Conservation (phyloP, 352 stramenopile genomes). For the Salisapilia sapeloensis region DNA sequence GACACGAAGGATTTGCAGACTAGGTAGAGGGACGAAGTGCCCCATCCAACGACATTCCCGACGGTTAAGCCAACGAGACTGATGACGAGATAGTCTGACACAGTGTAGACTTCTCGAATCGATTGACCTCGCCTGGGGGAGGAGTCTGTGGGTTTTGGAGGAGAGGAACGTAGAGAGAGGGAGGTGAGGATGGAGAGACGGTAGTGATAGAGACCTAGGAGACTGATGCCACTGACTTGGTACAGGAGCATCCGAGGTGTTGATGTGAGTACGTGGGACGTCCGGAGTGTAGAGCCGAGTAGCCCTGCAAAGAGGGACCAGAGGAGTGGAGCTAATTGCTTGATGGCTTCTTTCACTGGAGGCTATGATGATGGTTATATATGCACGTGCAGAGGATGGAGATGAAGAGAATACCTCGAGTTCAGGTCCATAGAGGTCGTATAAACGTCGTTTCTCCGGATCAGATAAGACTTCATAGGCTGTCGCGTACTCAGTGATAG, state of each 20-base stretch:
- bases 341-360: slow-evolving; percentile 38
- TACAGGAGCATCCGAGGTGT: slow-evolving; percentile 9
- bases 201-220: slow-evolving; percentile 50
- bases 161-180: too few species aligned
- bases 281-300: slow-evolving; percentile 17
- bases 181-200: slow-evolving; percentile 3
- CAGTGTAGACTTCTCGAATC: slow-evolving; percentile 29
- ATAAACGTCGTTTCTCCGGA: slow-evolving; percentile 49
- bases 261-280: slow-evolving; percentile 13
- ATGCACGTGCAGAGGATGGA: not conserved
- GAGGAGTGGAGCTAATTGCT: slow-evolving; percentile 42
- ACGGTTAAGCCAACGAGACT: slow-evolving; percentile 33
- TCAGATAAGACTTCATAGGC: slow-evolving; percentile 66
- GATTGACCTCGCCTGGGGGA: slow-evolving; percentile 3
- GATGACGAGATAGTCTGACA: slow-evolving; percentile 56
- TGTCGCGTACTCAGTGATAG: slow-evolving; percentile 2
- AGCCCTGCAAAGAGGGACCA: slow-evolving; percentile 40
- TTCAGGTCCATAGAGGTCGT: slow-evolving; percentile 52
- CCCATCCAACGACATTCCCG: slow-evolving; percentile 44
- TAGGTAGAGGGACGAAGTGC: slow-evolving; percentile 25
- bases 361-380: slow-evolving; percentile 6
- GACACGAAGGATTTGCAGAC: slow-evolving; percentile 26
- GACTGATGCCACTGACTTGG: slow-evolving; percentile 29
- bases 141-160: slow-evolving; percentile 4
- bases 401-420: slow-evolving; percentile 12